Evolutionary conservation across 106 monocot species (phyloP).

Genomic region (Amphibolis antarctica): DNA sequence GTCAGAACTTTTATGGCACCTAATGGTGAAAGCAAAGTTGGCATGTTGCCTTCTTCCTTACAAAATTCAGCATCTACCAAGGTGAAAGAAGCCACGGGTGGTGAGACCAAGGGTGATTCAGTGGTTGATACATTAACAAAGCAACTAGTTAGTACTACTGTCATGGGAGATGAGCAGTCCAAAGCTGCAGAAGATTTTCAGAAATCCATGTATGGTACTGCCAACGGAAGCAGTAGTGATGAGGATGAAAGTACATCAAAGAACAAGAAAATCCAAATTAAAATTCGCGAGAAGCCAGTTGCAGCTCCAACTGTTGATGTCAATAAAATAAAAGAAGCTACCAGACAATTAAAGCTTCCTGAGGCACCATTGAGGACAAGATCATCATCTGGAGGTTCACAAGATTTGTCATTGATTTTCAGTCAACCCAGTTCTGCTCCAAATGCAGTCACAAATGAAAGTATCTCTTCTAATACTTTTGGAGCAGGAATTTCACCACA

Average conservation of each 20-base stretch:
- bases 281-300: slow-evolving; percentile 71
- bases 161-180: slow-evolving; percentile 67
- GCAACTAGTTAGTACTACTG: slow-evolving; percentile 32
- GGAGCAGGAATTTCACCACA: slow-evolving; percentile 31
- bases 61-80: slow-evolving; percentile 18
- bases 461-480: slow-evolving; percentile 33
- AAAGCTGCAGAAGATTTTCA: slow-evolving; percentile 92
- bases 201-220: slow-evolving; percentile 60
- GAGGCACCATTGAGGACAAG: slow-evolving; percentile 59
- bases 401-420: slow-evolving; percentile 35
- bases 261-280: slow-evolving; percentile 60
- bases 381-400: slow-evolving; percentile 41
- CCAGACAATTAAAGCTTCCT: slow-evolving; percentile 55
- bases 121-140: slow-evolving; percentile 33
- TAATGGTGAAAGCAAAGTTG: slow-evolving; percentile 36
- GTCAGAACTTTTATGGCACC: slow-evolving; percentile 40
- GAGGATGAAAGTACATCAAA: slow-evolving; percentile 74
- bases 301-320: slow-evolving; percentile 57
- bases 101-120: slow-evolving; percentile 25
- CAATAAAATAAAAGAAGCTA: slow-evolving; percentile 89
- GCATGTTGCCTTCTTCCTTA: slow-evolving; percentile 3
- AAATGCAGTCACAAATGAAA: slow-evolving; percentile 2
- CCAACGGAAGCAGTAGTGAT: slow-evolving; percentile 79
- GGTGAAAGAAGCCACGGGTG: slow-evolving; percentile 9
- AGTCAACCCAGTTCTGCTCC: slow-evolving; percentile 22